Base-by-base conservation (phyloP, 2,329 filamentous ascomycete genomes). In the Aspergillus pseudotamarii region DNA sequence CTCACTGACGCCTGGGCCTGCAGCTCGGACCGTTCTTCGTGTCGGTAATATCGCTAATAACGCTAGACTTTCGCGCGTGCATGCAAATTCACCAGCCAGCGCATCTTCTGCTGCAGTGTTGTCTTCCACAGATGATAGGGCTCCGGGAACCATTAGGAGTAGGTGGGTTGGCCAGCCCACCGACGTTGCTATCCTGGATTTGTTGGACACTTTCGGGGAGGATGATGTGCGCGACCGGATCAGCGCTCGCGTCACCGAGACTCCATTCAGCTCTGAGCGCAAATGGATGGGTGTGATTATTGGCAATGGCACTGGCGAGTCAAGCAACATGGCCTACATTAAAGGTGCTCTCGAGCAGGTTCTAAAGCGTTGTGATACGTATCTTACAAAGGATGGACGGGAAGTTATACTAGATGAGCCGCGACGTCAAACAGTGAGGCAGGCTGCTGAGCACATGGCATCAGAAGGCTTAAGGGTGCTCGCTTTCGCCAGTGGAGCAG, bases 281-380 rank as follows among this genome's bases (percentile, higher is more conserved):
- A 99, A 99, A 79, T 99, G 94, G 94, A 99, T 99, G 96, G 96
- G 96, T 38, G 94, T 97, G 32, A 91, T 93, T 2, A 91, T 97
- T 69, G 88, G 88, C 34, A 80, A 78, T 65, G 78, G 80, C 36
- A 79, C 76, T 62, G 82, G 84, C 26, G 84, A 87, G 55, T 83
- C 83, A 43, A 88, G 89, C 65, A 92, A 96, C 72, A 89, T 93
- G 68, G 94, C 93, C 0, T 99, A 98, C 76, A 92, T 98, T 81
- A 99, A 99, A 76, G 96, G 95, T 36, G 92, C 95, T 38, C 84
- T 98, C 46, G 95, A 99, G 78, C 91, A 90, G 76, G 86, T 99
- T 26, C 81, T 99, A 6, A 88, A 88, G 61, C 88, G 92, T 57
- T 99, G 94, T 73, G 94, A 97, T 78, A 95, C 92, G 0, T 99